phyloP scores from a whole-genome alignment of 805 yeast species.

The Wickerhamomyces xylosicus region DNA sequence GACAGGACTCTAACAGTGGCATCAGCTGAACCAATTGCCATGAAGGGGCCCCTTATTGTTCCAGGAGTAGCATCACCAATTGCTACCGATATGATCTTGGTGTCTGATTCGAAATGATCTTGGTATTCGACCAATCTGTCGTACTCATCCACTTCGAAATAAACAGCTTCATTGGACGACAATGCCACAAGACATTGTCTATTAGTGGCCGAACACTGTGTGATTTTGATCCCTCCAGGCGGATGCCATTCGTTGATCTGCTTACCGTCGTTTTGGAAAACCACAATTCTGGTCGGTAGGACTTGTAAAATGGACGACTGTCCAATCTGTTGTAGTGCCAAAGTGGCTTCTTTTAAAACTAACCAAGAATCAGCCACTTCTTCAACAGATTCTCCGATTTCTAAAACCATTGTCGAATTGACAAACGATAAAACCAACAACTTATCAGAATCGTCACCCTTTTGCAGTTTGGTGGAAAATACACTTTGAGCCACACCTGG shows the following conservation, averaged over 20 bases:
- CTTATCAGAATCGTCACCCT: slow-evolving; percentile 40
- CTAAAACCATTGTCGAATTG: slow-evolving; percentile 60
- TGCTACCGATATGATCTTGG: slow-evolving; percentile 35
- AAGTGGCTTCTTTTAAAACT: slow-evolving; percentile 44
- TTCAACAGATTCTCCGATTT: slow-evolving; percentile 73
- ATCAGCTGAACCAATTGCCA: slow-evolving; percentile 68
- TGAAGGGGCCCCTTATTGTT: slow-evolving; percentile 38
- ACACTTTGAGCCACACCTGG: slow-evolving; percentile 56
- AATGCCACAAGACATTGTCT: slow-evolving; percentile 64
- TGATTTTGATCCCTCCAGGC: slow-evolving; percentile 62
- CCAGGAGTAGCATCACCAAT: slow-evolving; percentile 40
- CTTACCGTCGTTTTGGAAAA: slow-evolving; percentile 20
- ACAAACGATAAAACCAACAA: slow-evolving; percentile 57
- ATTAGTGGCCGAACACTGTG: slow-evolving; percentile 49
- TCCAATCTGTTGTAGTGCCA: slow-evolving; percentile 65
- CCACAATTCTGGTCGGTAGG: slow-evolving; percentile 59
- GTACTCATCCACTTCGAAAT: slow-evolving; percentile 66
- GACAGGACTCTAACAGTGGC: slow-evolving; percentile 60
- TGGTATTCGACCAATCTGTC: slow-evolving; percentile 66
- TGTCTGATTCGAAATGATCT: slow-evolving; percentile 43
- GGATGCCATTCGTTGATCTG: slow-evolving; percentile 59
- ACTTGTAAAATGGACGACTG: slow-evolving; percentile 56
- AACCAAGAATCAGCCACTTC: slow-evolving; percentile 63
- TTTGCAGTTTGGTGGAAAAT: slow-evolving; percentile 47
- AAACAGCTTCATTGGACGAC: slow-evolving; percentile 65